These are phyloP conservation scores for Aureobasidium sp. DNA, from an alignment of 2,329 filamentous ascomycete genomes.

Conservation along the genomic window DNA sequence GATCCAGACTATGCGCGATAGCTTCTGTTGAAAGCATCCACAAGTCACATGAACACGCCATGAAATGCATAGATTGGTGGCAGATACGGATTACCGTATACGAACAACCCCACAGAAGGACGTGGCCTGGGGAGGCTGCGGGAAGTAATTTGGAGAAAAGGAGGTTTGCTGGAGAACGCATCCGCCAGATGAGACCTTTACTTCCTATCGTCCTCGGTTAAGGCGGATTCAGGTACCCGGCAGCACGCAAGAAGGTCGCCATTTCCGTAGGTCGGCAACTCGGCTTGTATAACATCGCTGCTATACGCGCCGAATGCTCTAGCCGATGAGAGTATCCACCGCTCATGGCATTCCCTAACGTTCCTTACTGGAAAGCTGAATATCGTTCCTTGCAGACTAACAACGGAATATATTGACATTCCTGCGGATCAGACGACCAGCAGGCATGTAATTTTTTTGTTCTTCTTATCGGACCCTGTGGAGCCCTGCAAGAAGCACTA, in stretches of 20 bases:
- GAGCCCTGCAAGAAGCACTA: neutral
- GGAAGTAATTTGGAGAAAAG: slow-evolving; percentile 5
- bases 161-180: neutral
- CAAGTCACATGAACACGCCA: neutral
- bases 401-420: neutral
- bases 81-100: neutral
- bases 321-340: neutral
- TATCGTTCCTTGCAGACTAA: slow-evolving; percentile 2
- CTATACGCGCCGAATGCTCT: neutral
- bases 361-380: neutral
- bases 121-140: neutral
- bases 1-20: neutral
- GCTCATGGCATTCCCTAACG: slow-evolving; percentile 3
- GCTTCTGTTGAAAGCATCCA: neutral
- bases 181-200: neutral
- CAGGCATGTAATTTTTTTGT: neutral
- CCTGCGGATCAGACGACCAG: neutral
- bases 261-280: neutral
- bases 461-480: neutral
- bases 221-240: neutral
- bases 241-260: neutral
- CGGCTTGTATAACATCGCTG: neutral
- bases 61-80: neutral
- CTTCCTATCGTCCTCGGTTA: neutral
- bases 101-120: slow-evolving; percentile 3